These are phyloP conservation scores for Tremellales sp. DNA, from an alignment of 1,284 basidiomycete genomes.

Conservation along the genomic window DNA sequence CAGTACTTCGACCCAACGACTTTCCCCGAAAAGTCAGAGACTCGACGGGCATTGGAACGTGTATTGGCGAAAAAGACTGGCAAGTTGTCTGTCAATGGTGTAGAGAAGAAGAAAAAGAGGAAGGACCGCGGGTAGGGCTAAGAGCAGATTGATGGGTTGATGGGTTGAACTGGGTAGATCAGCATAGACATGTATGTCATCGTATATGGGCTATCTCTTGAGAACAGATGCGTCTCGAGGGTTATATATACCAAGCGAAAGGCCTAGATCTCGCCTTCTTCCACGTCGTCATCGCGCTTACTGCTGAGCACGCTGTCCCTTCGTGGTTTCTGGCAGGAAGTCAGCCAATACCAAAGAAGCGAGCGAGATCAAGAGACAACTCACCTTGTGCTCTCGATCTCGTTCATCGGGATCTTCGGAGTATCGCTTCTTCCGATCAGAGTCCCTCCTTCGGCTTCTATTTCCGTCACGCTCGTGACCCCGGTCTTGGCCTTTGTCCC, in stretches of 20 bases:
- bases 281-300: slow-evolving; percentile 22
- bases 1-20: slow-evolving; percentile 59
- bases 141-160: slow-evolving; percentile 1
- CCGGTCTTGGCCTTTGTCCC: no score
- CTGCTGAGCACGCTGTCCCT: neutral
- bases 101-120: slow-evolving; percentile 33
- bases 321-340: no score
- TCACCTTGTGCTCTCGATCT: slow-evolving; percentile 5
- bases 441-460: slow-evolving; percentile 9
- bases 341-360: no score
- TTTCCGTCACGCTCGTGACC: slow-evolving; percentile 5
- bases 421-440: neutral
- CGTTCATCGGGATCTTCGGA: slow-evolving; percentile 5
- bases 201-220: neutral
- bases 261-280: slow-evolving; percentile 34
- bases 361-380: no score
- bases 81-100: slow-evolving; percentile 12
- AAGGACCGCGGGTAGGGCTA: slow-evolving; percentile 17
- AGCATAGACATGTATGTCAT: neutral
- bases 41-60: slow-evolving; percentile 37
- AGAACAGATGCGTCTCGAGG: neutral
- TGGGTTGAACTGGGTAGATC: neutral
- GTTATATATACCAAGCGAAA: neutral
- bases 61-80: slow-evolving; percentile 29
- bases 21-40: slow-evolving; percentile 43